Conservation (phyloP, 163 green algal genomes). For the Scenedesmus sp. region DNA sequence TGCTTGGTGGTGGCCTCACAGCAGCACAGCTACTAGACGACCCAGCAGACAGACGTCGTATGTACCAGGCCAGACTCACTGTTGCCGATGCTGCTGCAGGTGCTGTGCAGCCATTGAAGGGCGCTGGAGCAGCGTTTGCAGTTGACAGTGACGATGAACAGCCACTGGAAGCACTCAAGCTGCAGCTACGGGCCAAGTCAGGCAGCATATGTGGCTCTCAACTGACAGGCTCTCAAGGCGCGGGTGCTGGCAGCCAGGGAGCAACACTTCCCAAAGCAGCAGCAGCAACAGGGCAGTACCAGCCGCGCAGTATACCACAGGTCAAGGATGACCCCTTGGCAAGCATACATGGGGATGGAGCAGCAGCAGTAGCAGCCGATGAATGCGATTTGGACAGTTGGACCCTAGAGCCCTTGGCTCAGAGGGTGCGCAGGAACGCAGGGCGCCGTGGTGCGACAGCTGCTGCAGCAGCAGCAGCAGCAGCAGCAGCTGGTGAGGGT, state of each 20-base stretch:
- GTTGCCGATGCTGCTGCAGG: not conserved
- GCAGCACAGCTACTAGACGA: not conserved
- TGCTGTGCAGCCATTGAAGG: not conserved
- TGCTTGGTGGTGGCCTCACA: not conserved
- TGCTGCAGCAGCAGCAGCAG: not conserved
- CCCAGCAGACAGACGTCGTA: no score
- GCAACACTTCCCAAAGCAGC: not conserved
- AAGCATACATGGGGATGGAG: not conserved
- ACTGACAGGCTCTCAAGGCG: not conserved
- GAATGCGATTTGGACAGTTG: slow-evolving; percentile 22
- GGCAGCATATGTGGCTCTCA: not conserved
- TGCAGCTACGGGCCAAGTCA: not conserved
- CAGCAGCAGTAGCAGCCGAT: not conserved
- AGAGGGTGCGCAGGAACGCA: not conserved
- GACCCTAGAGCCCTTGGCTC: slow-evolving; percentile 13
- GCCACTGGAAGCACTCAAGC: slow-evolving; percentile 1
- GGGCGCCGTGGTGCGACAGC: not conserved
- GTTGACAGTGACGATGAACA: slow-evolving; percentile 6
- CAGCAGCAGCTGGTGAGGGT: not conserved
- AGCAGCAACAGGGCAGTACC: not conserved
- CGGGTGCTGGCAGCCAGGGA: not conserved
- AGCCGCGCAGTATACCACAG: not conserved
- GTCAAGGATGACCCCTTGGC: not conserved
- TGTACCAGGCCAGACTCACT: not conserved
- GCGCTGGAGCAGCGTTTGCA: not conserved